A percentile compares a stretch with the other conserved stretches of the same genome.
phyloP scores from a whole-genome alignment of 2,329 filamentous ascomycete genomes.

The Talaromyces albobiverticillius region DNA sequence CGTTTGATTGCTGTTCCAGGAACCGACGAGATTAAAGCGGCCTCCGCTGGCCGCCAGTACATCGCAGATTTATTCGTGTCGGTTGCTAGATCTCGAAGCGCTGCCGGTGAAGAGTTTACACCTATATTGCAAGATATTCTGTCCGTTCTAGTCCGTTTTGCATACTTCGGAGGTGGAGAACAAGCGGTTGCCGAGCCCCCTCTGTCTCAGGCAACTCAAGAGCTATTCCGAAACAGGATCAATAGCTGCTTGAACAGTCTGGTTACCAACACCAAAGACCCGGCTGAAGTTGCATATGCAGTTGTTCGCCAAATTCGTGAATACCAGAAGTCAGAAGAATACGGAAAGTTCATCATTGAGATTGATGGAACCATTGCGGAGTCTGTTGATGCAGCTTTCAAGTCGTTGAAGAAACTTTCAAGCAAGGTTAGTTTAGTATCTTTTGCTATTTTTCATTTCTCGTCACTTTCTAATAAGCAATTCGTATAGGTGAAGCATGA shows the following conservation, averaged over 20 bases:
- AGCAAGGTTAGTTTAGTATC: constrained; percentile 30
- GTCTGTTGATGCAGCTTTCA: constrained; percentile 42
- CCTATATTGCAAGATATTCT: constrained; percentile 45
- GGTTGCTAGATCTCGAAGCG: constrained; percentile 43
- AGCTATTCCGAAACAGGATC: constrained; percentile 54
- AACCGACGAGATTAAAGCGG: constrained; percentile 43
- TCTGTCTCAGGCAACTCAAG: constrained; percentile 47
- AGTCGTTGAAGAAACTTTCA: constrained; percentile 35
- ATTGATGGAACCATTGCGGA: constrained; percentile 46
- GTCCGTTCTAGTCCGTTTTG: constrained; percentile 46
- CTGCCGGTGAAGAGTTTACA: constrained; percentile 35
- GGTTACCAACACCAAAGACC: constrained; percentile 39
- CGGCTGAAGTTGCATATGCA: constrained; percentile 36
- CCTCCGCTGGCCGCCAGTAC: constrained; percentile 46
- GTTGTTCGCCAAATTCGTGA: constrained; percentile 42
- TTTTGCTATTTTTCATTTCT: background rate
- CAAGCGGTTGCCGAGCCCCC: constrained; percentile 33
- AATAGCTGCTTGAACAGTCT: constrained; percentile 55
- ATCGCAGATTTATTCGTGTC: constrained; percentile 54
- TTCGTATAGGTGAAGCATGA: constrained; percentile 51
- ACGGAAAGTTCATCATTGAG: constrained; percentile 46
- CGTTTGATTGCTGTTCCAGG: constrained; percentile 47
- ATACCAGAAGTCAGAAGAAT: constrained; percentile 32
- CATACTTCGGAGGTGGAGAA: constrained; percentile 46
- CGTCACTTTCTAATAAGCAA: constrained; percentile 17